Evolutionary conservation across 768 basidiomycete genomes (phyloP).

Genomic region (Amanita pseudoporphyria): DNA sequence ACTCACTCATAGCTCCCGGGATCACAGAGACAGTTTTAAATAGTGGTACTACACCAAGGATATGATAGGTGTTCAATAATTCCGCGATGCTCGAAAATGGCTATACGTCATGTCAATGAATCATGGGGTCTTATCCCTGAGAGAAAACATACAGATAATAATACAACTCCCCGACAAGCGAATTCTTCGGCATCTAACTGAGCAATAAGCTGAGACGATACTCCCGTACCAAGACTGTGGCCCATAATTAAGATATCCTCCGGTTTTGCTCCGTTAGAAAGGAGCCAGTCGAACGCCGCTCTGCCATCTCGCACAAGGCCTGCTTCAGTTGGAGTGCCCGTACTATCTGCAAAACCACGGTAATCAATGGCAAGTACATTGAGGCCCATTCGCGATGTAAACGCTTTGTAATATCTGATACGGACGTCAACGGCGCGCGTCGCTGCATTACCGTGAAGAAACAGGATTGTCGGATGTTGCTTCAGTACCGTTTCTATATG

Average conservation of each 20-base stretch:
- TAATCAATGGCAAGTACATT: slow-evolving; percentile 89
- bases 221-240: slow-evolving; percentile 85
- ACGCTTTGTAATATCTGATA: slow-evolving; percentile 56
- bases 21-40: slow-evolving; percentile 61
- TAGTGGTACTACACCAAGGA: slow-evolving; percentile 62
- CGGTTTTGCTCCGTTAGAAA: slow-evolving; percentile 43
- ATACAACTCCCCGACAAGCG: slow-evolving; percentile 34
- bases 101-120: slow-evolving; percentile 27
- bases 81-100: slow-evolving; percentile 55
- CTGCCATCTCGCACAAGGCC: slow-evolving; percentile 69
- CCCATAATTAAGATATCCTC: slow-evolving; percentile 68
- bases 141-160: slow-evolving; percentile 35
- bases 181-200: slow-evolving; percentile 35
- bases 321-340: slow-evolving; percentile 63
- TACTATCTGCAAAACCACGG: slow-evolving; percentile 85
- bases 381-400: slow-evolving; percentile 52
- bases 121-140: slow-evolving; percentile 18
- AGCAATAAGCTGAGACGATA: slow-evolving; percentile 44
- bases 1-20: slow-evolving; percentile 57
- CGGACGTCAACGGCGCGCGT: slow-evolving; percentile 64
- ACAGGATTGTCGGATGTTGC: slow-evolving; percentile 69
- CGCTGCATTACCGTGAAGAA: slow-evolving; percentile 84
- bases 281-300: slow-evolving; percentile 75
- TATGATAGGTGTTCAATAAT: slow-evolving; percentile 58
- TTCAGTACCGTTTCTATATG: slow-evolving; percentile 47